Percentiles rank a stretch among this genome's conserved stretches.
Conservation (phyloP, 225 moss, liverwort and hornwort genomes). For the Marchantia paleacea region DNA sequence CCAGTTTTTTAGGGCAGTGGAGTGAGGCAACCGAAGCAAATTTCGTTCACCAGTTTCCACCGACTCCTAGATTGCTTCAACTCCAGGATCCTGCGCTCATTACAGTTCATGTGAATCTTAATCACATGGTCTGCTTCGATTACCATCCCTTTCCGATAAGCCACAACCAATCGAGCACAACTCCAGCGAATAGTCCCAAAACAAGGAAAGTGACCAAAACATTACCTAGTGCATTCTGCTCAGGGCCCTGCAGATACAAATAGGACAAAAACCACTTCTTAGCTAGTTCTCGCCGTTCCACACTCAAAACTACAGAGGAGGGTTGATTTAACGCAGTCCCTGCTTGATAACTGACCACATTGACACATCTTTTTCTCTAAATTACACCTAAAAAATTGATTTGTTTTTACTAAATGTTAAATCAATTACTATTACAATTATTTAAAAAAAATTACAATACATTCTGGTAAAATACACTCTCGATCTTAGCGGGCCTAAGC, state of each 20-base stretch:
- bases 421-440: too few relatives aligned
- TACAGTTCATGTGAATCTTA: background rate
- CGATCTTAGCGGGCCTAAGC: too few relatives aligned
- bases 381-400: too few relatives aligned
- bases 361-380: too few relatives aligned
- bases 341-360: too few relatives aligned
- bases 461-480: too few relatives aligned
- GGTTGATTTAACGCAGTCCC: too few relatives aligned
- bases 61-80: background rate
- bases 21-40: too few relatives aligned
- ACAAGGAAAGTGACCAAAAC: constrained; percentile 66
- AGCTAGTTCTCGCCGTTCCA: background rate
- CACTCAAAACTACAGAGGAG: background rate
- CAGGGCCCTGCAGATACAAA: constrained; percentile 58
- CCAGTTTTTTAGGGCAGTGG: too few relatives aligned
- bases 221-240: constrained; percentile 89
- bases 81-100: background rate
- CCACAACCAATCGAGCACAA: constrained; percentile 83
- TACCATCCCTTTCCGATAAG: constrained; percentile 91
- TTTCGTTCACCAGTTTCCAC: too few relatives aligned
- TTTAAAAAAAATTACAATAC: too few relatives aligned
- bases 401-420: too few relatives aligned
- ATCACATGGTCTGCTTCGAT: background rate
- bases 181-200: constrained; percentile 60
- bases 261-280: background rate